Percentiles rank a stretch among this genome's conserved stretches.
These are phyloP conservation scores for Talaromyces sp. DNA, from an alignment of 2,329 filamentous ascomycete species.

Conservation along the genomic window DNA sequence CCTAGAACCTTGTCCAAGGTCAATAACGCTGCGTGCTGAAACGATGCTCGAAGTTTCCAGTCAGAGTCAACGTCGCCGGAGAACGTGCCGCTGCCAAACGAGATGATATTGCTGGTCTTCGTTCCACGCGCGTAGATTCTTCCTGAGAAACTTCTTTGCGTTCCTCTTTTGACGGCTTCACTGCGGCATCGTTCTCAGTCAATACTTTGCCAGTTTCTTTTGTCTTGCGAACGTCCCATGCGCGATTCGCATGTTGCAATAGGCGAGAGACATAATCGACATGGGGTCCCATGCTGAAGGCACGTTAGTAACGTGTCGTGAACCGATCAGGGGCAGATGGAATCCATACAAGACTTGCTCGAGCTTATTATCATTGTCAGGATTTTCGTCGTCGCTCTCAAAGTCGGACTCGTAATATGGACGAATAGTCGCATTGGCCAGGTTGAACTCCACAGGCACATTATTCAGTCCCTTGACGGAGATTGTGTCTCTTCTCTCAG, in stretches of 20 bases:
- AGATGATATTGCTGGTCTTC: not conserved
- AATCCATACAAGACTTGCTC: constrained; percentile 4
- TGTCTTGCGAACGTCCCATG: not conserved
- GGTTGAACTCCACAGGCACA: not conserved
- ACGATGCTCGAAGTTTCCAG: not conserved
- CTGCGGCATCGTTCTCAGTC: not conserved
- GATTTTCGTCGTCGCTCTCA: not conserved
- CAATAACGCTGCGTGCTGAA: constrained; percentile 6
- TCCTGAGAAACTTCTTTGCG: not conserved
- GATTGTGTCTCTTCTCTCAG: not conserved
- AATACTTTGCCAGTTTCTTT: not conserved
- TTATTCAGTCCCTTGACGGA: not conserved
- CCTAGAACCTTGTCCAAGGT: not conserved
- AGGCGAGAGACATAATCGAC: not conserved
- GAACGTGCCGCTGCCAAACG: constrained; percentile 1
- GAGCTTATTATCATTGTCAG: not conserved
- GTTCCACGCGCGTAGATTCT: not conserved
- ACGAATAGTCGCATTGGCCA: not conserved
- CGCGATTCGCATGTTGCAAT: not conserved
- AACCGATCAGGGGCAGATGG: not conserved
- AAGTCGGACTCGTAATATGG: not conserved
- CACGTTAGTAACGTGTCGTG: not conserved
- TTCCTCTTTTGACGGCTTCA: not conserved
- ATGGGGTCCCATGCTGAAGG: not conserved
- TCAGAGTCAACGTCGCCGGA: not conserved